A percentile compares a stretch with the other conserved stretches of the same genome.
phyloP scores from a whole-genome alignment of 176 grass and related monocot species.

The Sorghum bicolor region Sorghum_bicolor_NCBIv3 NC_012877.2:11934001-11934500 shows the following conservation, averaged over 20 bases:
- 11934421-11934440: slow-evolving; percentile 60
- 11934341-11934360: slow-evolving; percentile 50
- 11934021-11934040: slow-evolving; percentile 42
- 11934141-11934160: slow-evolving; percentile 66
- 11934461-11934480: slow-evolving; percentile 27
- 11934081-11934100: slow-evolving; percentile 54
- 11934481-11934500: slow-evolving; percentile 73
- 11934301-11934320: slow-evolving; percentile 67
- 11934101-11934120: slow-evolving; percentile 77
- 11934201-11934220: slow-evolving; percentile 85
- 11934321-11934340: slow-evolving; percentile 93
- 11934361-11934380: slow-evolving; percentile 76
- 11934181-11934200: slow-evolving; percentile 83
- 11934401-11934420: slow-evolving; percentile 57
- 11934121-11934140: slow-evolving; percentile 58
- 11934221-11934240: slow-evolving; percentile 86
- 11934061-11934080: slow-evolving; percentile 44
- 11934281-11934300: slow-evolving; percentile 51
- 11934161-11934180: slow-evolving; percentile 66
- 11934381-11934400: slow-evolving; percentile 37
- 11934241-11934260: slow-evolving; percentile 58
- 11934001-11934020: slow-evolving; percentile 48
- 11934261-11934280: slow-evolving; percentile 87
- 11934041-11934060: slow-evolving; percentile 58
- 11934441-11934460: neutral